phyloP scores from a whole-genome alignment of 2,329 filamentous ascomycete genomes.

The Colletotrichum tropicale region DNA sequence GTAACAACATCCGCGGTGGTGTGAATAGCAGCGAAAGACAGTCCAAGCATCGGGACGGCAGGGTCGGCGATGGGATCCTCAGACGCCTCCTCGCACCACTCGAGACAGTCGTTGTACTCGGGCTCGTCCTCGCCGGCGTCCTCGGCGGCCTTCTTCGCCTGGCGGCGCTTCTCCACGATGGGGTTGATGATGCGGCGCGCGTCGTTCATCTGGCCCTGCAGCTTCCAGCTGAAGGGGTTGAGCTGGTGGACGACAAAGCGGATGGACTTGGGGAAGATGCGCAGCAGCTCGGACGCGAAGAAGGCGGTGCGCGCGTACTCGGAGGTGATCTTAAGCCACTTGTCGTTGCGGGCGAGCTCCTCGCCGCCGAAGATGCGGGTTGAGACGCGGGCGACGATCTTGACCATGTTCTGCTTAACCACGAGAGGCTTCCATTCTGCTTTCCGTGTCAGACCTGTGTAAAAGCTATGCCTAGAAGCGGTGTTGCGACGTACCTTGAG shows the following conservation, averaged over 20 bases:
- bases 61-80: slow-evolving; percentile 16
- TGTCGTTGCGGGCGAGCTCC: slow-evolving; percentile 22
- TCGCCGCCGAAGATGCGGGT: slow-evolving; percentile 26
- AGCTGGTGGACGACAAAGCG: slow-evolving; percentile 20
- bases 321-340: slow-evolving; percentile 23
- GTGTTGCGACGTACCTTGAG: not conserved
- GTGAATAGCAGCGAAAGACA: slow-evolving; percentile 27
- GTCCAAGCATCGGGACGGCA: slow-evolving; percentile 11
- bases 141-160: slow-evolving; percentile 13
- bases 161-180: slow-evolving; percentile 17
- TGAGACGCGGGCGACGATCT: slow-evolving; percentile 23
- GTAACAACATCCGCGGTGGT: slow-evolving; percentile 25
- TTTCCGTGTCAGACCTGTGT: not conserved
- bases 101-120: slow-evolving; percentile 24
- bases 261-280: slow-evolving; percentile 20
- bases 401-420: slow-evolving; percentile 1
- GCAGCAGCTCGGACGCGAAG: slow-evolving; percentile 12
- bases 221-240: slow-evolving; percentile 14
- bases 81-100: slow-evolving; percentile 22
- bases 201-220: slow-evolving; percentile 5
- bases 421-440: slow-evolving; percentile 17
- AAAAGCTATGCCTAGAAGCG: rapidly evolving
- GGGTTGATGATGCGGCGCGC: slow-evolving; percentile 25
- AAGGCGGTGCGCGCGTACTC: slow-evolving; percentile 13
- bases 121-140: slow-evolving; percentile 1